Conservation (phyloP, 2,329 filamentous ascomycete species). For the Alternaria postmessia region DNA sequence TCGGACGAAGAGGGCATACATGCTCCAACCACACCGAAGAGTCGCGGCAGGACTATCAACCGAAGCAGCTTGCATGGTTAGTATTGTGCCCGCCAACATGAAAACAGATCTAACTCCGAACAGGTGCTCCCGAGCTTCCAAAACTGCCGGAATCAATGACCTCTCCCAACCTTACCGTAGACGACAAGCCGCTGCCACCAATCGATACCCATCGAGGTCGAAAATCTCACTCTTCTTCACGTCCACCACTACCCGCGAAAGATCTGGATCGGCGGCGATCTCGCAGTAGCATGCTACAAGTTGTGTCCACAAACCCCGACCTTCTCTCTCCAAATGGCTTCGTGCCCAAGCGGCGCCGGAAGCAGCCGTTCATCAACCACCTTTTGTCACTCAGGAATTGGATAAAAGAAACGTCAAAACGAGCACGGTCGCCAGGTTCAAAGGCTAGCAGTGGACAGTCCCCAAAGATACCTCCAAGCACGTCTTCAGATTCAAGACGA, state of each 20-base stretch:
- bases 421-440: conserved; percentile 46
- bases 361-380: conserved; percentile 71
- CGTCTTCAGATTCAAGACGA: conserved; percentile 42
- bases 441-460: conserved; percentile 48
- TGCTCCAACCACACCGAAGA: conserved; percentile 66
- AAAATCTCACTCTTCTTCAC: conserved; percentile 79
- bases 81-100: conserved; percentile 11
- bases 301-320: conserved; percentile 76
- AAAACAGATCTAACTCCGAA: conserved; percentile 51
- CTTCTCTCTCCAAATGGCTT: conserved; percentile 65
- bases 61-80: conserved; percentile 64
- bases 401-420: conserved; percentile 68
- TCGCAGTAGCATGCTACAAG: conserved; percentile 83
- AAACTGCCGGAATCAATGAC: conserved; percentile 71
- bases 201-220: conserved; percentile 81
- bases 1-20: conserved; percentile 77
- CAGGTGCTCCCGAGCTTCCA: conserved; percentile 72
- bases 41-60: conserved; percentile 79
- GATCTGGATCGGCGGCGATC: conserved; percentile 73
- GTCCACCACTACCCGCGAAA: conserved; percentile 85
- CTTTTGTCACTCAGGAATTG: conserved; percentile 74
- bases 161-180: conserved; percentile 51
- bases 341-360: conserved; percentile 64
- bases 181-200: conserved; percentile 67
- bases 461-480: conserved; percentile 40